Evolutionary conservation across 2,329 filamentous ascomycete species (phyloP), one percentile per base, ranked within the genome.

Genomic region (Verticillium zaregamsianum): DNA sequence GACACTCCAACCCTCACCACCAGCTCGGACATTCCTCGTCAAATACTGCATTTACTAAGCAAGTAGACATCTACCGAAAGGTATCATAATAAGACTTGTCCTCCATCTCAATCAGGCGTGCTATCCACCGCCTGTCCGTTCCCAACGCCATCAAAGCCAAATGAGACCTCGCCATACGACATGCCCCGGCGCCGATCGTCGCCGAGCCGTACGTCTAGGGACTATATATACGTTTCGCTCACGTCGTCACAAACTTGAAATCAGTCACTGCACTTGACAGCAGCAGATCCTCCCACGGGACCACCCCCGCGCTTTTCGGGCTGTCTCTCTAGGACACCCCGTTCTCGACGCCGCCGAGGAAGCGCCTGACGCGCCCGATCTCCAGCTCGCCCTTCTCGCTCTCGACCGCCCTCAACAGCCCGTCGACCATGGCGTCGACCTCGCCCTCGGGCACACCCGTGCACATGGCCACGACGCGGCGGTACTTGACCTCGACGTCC

Each of bases 401-500:
- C 76, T 97, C 94, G 3, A 98, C 90, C 2, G 95, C 95, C 65
- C 91, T 87, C 56, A 96, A 86, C 54, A 99, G 79, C 3, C 88
- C 87, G 59, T 92, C 91, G 0, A 97, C 81, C 59, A 93, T 85
- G 62, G 86, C 85, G 68, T 98, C 95, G 15, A 98, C 90, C 62
- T 92, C 86, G 9, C 83, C 82, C 64, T 96, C 92, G 1, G 86
- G 83, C 37, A 93, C 90, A 9, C 87, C 88, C 0, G 93, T 96
- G 72, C 94, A 97, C 14, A 97, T 79, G 60, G 90, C 88, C 28
- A 99, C 92, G 33, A 98, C 91, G 66, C 90, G 90, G 31, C 93
- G 86, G 73, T 97, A 97, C 75, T 95, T 92, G 66, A 90, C 82
- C 70, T 97, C 94, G 3, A 96, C 82, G 60, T 97, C 93, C 5